Percentiles rank a stretch among this genome's conserved stretches.
Evolutionary conservation across 805 yeast species (phyloP).

Genomic region (Lipomyces yamanashiensis): DNA sequence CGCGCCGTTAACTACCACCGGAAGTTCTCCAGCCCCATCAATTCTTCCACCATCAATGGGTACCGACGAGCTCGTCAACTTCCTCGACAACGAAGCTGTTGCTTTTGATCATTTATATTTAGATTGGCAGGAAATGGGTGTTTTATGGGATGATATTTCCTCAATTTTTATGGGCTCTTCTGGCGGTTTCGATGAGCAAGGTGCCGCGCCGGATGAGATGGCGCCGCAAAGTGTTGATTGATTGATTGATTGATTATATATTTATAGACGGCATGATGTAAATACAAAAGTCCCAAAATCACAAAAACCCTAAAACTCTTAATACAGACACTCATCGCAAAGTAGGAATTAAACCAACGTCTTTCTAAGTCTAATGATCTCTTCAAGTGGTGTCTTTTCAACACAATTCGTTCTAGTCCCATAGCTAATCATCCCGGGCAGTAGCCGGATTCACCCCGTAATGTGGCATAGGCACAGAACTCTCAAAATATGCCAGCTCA

Average conservation of each 20-base stretch:
- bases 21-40: background rate
- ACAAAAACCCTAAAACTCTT: too few species aligned
- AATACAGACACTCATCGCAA: too few species aligned
- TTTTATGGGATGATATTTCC: constrained; percentile 34
- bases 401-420: too few species aligned
- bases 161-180: constrained; percentile 14
- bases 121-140: constrained; percentile 35
- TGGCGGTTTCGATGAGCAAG: background rate
- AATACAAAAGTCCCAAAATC: too few species aligned
- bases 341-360: too few species aligned
- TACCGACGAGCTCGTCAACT: constrained; percentile 34
- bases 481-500: too few species aligned
- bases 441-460: too few species aligned
- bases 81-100: constrained; percentile 34
- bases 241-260: too few species aligned
- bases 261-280: too few species aligned
- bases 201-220: constrained; percentile 10
- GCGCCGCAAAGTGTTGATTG: background rate
- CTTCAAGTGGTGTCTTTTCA: background rate
- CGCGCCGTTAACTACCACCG: background rate
- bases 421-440: too few species aligned
- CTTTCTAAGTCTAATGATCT: too few species aligned
- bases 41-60: constrained; percentile 23
- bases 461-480: too few species aligned
- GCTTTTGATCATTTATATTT: constrained; percentile 36